These are phyloP conservation scores for Cyclocybe aegerita DNA, from an alignment of 768 basidiomycete species.

Conservation along the genomic window DNA sequence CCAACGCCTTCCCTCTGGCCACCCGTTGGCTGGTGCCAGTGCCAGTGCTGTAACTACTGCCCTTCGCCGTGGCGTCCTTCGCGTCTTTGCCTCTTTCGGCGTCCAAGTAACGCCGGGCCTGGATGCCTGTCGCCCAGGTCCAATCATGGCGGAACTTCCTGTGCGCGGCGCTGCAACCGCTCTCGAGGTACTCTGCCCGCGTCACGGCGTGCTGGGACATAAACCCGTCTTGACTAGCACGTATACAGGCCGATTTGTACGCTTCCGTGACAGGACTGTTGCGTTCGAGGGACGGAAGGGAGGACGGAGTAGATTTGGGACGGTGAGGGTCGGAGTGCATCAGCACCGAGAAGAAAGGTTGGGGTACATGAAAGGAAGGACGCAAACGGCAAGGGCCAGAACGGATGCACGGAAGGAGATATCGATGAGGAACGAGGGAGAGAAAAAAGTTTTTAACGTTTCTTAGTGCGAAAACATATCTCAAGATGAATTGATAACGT, in stretches of 20 bases:
- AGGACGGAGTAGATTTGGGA: background rate
- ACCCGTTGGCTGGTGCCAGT: conserved; percentile 3
- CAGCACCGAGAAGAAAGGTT: conserved; percentile 4
- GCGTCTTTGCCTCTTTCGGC: conserved; percentile 23
- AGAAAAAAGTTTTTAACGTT: background rate
- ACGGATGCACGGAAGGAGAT: background rate
- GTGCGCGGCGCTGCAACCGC: conserved; percentile 72
- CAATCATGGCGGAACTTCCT: conserved; percentile 67
- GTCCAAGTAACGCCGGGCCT: conserved; percentile 27
- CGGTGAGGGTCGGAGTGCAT: background rate
- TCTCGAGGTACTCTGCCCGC: conserved; percentile 81
- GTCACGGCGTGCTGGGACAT: conserved; percentile 52
- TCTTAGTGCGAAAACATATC: background rate
- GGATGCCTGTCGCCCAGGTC: conserved; percentile 36
- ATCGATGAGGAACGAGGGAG: background rate
- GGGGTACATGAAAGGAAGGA: conserved; percentile 1
- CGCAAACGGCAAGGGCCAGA: too few species aligned
- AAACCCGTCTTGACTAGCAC: conserved; percentile 55
- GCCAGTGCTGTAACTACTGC: background rate
- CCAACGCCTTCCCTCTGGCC: background rate
- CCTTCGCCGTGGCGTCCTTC: conserved; percentile 8
- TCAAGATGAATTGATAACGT: conserved; percentile 27
- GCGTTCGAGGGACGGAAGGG: background rate
- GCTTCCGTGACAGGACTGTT: conserved; percentile 65
- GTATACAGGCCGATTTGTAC: conserved; percentile 58